Evolutionary conservation across 352 stramenopile species (phyloP), one percentile per base, ranked within the genome.

Genomic region (Globisporangium heterothallicum): DNA sequence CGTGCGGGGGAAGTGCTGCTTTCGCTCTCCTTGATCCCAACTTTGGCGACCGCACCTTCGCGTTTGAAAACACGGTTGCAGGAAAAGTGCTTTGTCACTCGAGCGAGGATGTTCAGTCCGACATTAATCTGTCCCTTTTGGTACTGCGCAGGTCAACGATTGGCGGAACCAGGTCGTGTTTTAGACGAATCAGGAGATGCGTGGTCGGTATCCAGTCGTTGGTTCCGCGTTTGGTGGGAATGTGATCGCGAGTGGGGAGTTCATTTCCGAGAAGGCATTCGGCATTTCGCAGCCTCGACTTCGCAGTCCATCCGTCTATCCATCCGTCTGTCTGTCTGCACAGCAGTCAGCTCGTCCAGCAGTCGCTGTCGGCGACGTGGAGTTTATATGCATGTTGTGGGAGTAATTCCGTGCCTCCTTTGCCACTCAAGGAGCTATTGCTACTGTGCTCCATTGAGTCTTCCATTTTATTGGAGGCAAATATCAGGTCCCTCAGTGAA

Each of bases 401-500:
- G n/a, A n/a, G n/a, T n/a, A n/a, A n/a, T n/a, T n/a, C n/a, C n/a
- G n/a, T 66, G 70, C 73, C 73, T 56, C 61, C 57, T 76, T 84
- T 84, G 73, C 73, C 73, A 82, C 73, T 81, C 73, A 74, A 66
- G 66, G 69, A 62, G 71, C 72, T 43, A 63, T 70, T 56, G 55
- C 57, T 30, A 65, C 67, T 45, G 47, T 84, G 73, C 66, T 68
- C 63, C 58, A 59, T 36, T 75, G 74, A 53, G 76, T 87, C 76
- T 87, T 87, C 76, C 69, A 75, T 81, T 75, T 59, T 63, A 44
- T 52, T 55, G 60, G 73, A 58, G 76, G 76, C 76, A 77, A 27
- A 87, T 60, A 87, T 46, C 49, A 87, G 71, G 72, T 68, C 72
- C 67, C 74, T 66, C 70, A 56, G 66, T 45, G 76, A 66, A 85